These are phyloP conservation scores for Alternaria ethzedia DNA, from an alignment of 2,329 filamentous ascomycete genomes.

Conservation along the genomic window DNA sequence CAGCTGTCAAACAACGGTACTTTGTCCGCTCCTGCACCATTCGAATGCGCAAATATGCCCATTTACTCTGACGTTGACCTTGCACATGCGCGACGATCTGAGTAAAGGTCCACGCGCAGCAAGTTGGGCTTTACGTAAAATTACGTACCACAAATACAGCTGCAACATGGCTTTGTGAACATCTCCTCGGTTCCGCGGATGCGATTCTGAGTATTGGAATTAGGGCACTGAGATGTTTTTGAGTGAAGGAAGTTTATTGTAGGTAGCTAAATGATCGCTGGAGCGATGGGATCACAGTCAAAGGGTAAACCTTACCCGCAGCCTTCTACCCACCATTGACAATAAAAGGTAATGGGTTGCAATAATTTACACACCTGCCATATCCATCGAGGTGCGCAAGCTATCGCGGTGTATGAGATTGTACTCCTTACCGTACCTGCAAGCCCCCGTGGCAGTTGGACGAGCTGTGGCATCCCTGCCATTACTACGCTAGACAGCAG, in stretches of 20 bases:
- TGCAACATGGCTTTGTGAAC: neutral
- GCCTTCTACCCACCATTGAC: no score
- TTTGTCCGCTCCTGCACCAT: neutral
- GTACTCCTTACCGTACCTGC: neutral
- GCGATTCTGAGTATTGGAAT: neutral
- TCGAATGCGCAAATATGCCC: neutral
- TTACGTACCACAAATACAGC: slow-evolving; percentile 12
- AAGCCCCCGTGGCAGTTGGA: neutral
- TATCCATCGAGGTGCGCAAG: neutral
- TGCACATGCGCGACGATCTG: neutral
- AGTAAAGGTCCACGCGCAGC: neutral
- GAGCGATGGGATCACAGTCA: neutral
- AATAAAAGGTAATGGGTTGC: neutral
- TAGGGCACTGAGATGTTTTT: neutral
- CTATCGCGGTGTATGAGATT: neutral
- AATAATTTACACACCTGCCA: neutral
- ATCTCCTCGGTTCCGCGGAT: slow-evolving; percentile 16
- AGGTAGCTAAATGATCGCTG: neutral
- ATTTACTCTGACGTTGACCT: neutral
- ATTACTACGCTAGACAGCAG: neutral
- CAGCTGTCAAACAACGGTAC: neutral
- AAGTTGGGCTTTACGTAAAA: slow-evolving; percentile 11
- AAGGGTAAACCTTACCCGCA: neutral
- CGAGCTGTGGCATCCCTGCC: neutral
- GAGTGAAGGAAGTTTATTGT: neutral